phyloP scores from a whole-genome alignment of 2,329 filamentous ascomycete genomes.

The Fonsecaea pedrosoi region DNA sequence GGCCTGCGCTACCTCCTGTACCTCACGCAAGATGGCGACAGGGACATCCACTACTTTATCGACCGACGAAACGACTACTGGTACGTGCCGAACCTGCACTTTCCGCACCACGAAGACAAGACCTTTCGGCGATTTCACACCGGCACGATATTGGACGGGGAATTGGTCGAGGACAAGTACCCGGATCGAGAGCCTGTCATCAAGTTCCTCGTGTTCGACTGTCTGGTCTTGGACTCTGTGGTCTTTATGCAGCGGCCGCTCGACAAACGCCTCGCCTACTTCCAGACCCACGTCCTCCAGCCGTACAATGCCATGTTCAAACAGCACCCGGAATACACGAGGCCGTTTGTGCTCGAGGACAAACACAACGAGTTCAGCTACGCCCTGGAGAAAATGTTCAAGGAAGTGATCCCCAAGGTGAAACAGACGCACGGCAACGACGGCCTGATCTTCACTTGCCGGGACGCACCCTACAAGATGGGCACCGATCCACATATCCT shows the following conservation, averaged over 20 bases:
- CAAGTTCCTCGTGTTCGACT: slow-evolving; percentile 92
- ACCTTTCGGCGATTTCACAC: slow-evolving; percentile 72
- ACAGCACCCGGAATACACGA: slow-evolving; percentile 73
- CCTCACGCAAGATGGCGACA: slow-evolving; percentile 66
- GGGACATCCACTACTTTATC: slow-evolving; percentile 83
- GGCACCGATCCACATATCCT: slow-evolving; percentile 93
- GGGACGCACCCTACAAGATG: slow-evolving; percentile 80
- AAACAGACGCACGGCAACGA: slow-evolving; percentile 84
- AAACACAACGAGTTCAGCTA: slow-evolving; percentile 92
- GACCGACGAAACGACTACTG: slow-evolving; percentile 99
- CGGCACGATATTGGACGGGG: slow-evolving; percentile 86
- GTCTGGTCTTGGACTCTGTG: slow-evolving; percentile 78
- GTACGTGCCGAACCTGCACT: slow-evolving; percentile 79
- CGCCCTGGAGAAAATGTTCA: slow-evolving; percentile 90
- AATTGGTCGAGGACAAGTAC: slow-evolving; percentile 85
- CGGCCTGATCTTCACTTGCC: slow-evolving; percentile 96
- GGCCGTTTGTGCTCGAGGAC: slow-evolving; percentile 79
- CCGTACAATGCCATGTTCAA: slow-evolving; percentile 76
- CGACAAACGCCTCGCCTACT: slow-evolving; percentile 87
- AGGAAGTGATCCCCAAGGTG: slow-evolving; percentile 78
- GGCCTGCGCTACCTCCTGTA: slow-evolving; percentile 96
- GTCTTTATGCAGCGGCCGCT: slow-evolving; percentile 78
- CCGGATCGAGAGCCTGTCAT: slow-evolving; percentile 71
- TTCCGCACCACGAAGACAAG: slow-evolving; percentile 72
- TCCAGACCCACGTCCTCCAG: slow-evolving; percentile 78